These are phyloP conservation scores for Collybia mongolica DNA, from an alignment of 768 basidiomycete species.

Conservation along the genomic window DNA sequence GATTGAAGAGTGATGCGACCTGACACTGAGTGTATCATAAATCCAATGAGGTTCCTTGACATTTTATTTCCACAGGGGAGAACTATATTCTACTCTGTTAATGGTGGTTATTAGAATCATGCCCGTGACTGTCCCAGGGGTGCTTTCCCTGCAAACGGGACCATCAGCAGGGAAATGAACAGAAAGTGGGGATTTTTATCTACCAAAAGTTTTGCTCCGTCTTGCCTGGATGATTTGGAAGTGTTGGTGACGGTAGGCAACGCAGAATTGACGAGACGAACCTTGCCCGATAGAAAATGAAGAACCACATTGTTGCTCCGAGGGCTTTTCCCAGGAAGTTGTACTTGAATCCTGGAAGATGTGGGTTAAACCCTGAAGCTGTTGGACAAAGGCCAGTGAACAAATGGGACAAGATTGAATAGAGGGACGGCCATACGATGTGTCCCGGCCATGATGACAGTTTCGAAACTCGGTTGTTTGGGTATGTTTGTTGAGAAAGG, in stretches of 20 bases:
- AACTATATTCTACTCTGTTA: background rate
- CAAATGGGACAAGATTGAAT: slow-evolving; percentile 1
- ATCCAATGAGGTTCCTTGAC: background rate
- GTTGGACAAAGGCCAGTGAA: slow-evolving; percentile 6
- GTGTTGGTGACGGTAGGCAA: background rate
- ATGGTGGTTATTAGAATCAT: slow-evolving; percentile 21
- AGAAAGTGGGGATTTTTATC: slow-evolving; percentile 15
- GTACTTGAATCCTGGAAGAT: slow-evolving; percentile 76
- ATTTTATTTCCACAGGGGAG: background rate
- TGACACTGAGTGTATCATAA: background rate
- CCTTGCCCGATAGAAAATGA: slow-evolving; percentile 95
- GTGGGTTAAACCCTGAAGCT: slow-evolving; percentile 86
- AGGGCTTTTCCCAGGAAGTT: slow-evolving; percentile 80
- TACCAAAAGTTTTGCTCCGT: slow-evolving; percentile 75
- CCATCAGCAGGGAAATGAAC: background rate
- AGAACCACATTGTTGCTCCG: slow-evolving; percentile 98
- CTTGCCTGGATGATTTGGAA: slow-evolving; percentile 48
- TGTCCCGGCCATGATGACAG: slow-evolving; percentile 40
- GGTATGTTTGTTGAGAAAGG: slow-evolving; percentile 24
- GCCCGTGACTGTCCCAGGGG: slow-evolving; percentile 38
- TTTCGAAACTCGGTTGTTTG: slow-evolving; percentile 27
- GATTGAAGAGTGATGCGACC: too few relatives aligned
- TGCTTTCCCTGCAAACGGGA: slow-evolving; percentile 46
- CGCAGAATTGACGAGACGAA: slow-evolving; percentile 34
- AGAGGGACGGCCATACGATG: slow-evolving; percentile 25